Conservation (phyloP, 768 basidiomycete genomes). For the Pleurotus cornucopiae region DNA sequence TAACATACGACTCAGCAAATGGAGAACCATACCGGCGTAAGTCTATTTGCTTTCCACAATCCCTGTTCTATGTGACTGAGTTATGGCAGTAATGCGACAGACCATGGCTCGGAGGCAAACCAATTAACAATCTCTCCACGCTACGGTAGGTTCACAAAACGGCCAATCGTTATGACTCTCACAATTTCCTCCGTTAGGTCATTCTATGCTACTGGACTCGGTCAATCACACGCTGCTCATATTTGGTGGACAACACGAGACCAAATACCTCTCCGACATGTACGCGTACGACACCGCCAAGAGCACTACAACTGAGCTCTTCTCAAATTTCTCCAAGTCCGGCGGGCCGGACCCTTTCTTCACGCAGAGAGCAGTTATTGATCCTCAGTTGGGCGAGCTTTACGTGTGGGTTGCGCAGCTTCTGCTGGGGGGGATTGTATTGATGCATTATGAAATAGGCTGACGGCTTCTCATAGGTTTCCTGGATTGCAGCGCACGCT, state of each 20-base stretch:
- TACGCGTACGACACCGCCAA: slow-evolving; percentile 63
- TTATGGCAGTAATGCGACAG: slow-evolving; percentile 18
- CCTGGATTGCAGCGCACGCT: slow-evolving; percentile 52
- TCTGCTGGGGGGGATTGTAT: background rate
- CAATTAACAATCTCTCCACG: slow-evolving; percentile 52
- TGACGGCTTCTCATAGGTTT: slow-evolving; percentile 35
- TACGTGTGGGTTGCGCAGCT: slow-evolving; percentile 53
- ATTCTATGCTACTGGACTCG: slow-evolving; percentile 79
- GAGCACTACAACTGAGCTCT: slow-evolving; percentile 56
- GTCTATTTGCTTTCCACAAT: slow-evolving; percentile 17
- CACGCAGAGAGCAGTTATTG: slow-evolving; percentile 70
- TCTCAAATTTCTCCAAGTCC: slow-evolving; percentile 51
- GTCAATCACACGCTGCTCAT: slow-evolving; percentile 56
- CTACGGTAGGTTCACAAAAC: slow-evolving; percentile 39
- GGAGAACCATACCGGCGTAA: slow-evolving; percentile 61
- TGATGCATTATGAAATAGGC: background rate
- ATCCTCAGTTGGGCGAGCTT: slow-evolving; percentile 57
- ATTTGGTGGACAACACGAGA: slow-evolving; percentile 69
- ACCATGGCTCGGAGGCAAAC: slow-evolving; percentile 20
- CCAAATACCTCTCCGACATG: slow-evolving; percentile 72
- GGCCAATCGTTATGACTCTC: background rate
- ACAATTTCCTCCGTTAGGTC: slow-evolving; percentile 36
- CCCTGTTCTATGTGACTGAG: slow-evolving; percentile 5
- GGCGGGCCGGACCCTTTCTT: slow-evolving; percentile 73
- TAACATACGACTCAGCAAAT: slow-evolving; percentile 57